Percentiles rank a stretch among this genome's conserved stretches.
Evolutionary conservation across 352 stramenopile genomes (phyloP).

Genomic region (Phytopythium litorale): DNA sequence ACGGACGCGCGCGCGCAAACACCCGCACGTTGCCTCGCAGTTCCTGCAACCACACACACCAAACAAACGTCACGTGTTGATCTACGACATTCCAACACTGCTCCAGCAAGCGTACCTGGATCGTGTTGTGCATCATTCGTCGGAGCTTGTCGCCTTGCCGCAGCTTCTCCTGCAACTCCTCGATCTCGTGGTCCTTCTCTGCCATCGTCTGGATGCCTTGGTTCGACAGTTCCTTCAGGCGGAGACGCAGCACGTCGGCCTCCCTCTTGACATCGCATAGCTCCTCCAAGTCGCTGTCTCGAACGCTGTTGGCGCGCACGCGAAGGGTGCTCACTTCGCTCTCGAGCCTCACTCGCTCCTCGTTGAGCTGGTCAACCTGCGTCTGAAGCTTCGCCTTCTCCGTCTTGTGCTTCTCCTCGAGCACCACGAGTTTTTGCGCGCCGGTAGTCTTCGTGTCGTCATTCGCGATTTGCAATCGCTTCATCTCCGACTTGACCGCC

Average conservation of each 20-base stretch:
- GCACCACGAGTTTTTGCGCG: slow-evolving; percentile 19
- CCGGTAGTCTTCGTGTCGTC: slow-evolving; percentile 39
- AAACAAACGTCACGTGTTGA: background rate
- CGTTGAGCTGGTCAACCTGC: slow-evolving; percentile 58
- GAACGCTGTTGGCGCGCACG: slow-evolving; percentile 39
- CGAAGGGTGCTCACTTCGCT: slow-evolving; percentile 68
- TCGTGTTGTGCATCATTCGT: slow-evolving; percentile 97
- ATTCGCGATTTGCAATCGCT: slow-evolving; percentile 33
- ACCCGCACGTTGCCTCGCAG: slow-evolving; percentile 98
- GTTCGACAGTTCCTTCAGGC: slow-evolving; percentile 58
- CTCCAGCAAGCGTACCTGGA: slow-evolving; percentile 57
- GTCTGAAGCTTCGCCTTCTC: slow-evolving; percentile 30
- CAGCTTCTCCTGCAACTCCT: slow-evolving; percentile 69
- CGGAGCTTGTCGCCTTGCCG: slow-evolving; percentile 81
- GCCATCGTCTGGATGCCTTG: slow-evolving; percentile 61
- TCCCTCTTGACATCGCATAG: slow-evolving; percentile 69
- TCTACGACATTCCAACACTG: background rate
- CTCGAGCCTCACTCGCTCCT: slow-evolving; percentile 72
- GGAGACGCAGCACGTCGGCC: slow-evolving; percentile 61
- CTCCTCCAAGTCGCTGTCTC: slow-evolving; percentile 64
- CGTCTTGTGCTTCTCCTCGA: slow-evolving; percentile 36
- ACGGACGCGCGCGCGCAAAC: slow-evolving; percentile 92
- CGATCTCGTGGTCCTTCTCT: slow-evolving; percentile 65
- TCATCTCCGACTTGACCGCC: slow-evolving; percentile 70
- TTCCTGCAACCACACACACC: slow-evolving; percentile 64